Evolutionary conservation across 495 filamentous ascomycete species (phyloP).

Genomic region (Podospora didyma): DNA sequence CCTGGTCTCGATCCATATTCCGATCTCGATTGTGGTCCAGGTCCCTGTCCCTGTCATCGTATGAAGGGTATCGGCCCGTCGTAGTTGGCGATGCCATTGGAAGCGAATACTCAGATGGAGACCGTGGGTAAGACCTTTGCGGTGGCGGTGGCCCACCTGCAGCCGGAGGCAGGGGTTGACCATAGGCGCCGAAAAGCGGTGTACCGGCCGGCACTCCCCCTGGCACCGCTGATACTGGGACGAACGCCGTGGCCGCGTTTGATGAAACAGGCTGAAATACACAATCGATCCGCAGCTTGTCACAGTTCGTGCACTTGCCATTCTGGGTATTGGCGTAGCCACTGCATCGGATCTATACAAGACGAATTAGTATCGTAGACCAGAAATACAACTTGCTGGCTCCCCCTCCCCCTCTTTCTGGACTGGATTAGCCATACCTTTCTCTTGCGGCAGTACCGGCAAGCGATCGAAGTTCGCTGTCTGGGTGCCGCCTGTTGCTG

Average conservation of each 20-base stretch:
- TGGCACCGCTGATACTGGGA: slow-evolving; percentile 44
- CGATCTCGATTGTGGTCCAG: background rate
- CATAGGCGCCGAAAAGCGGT: slow-evolving; percentile 46
- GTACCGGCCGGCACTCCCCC: slow-evolving; percentile 47
- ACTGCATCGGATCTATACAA: slow-evolving; percentile 47
- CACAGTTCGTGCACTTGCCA: slow-evolving; percentile 49
- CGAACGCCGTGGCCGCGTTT: slow-evolving; percentile 43
- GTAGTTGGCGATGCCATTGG: slow-evolving; percentile 25
- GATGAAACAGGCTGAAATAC: slow-evolving; percentile 49
- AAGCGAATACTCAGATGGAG: slow-evolving; percentile 21
- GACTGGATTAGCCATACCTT: slow-evolving; percentile 31
- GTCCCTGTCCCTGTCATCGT: slow-evolving; percentile 31
- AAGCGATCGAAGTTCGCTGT: slow-evolving; percentile 49
- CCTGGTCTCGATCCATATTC: slow-evolving; percentile 23
- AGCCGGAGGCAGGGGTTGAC: slow-evolving; percentile 37
- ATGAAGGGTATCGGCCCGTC: slow-evolving; percentile 33
- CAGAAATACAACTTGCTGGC: background rate
- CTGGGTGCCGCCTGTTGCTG: slow-evolving; percentile 42
- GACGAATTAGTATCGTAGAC: background rate
- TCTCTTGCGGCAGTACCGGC: slow-evolving; percentile 47
- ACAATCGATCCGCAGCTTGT: slow-evolving; percentile 48
- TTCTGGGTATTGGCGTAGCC: slow-evolving; percentile 47
- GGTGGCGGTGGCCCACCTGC: slow-evolving; percentile 10
- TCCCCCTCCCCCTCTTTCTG: too few relatives aligned
- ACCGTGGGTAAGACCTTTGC: slow-evolving; percentile 11